A percentile compares a stretch with the other conserved stretches of the same genome.
phyloP scores from a whole-genome alignment of 2,329 filamentous ascomycete genomes.

The Talaromyces marneffei region DNA sequence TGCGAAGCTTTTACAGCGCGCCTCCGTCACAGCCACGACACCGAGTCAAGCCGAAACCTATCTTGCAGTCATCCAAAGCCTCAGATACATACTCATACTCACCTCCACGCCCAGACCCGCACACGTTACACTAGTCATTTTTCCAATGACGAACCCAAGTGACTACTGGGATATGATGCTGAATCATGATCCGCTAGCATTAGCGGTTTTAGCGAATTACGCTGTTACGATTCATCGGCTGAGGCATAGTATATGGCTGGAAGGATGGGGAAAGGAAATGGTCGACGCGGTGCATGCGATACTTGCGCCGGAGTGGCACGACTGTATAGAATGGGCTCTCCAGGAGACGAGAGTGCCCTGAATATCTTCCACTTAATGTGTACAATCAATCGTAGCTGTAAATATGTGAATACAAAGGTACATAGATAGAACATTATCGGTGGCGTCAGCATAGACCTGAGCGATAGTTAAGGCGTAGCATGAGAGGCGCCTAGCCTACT shows the following conservation, averaged over 20 bases:
- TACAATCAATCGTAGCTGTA: not conserved
- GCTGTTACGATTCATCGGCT: conserved; percentile 5
- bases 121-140: not conserved
- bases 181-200: conserved; percentile 8
- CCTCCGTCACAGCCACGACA: not conserved
- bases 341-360: not conserved
- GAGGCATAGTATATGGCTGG: conserved; percentile 8
- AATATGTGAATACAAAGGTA: not conserved
- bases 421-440: not conserved
- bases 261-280: conserved; percentile 11
- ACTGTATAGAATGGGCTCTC: conserved; percentile 10
- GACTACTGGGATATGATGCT: conserved; percentile 10
- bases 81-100: not conserved
- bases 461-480: not conserved
- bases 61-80: not conserved
- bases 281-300: conserved; percentile 7
- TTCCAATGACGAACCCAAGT: not conserved
- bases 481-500: not conserved
- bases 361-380: not conserved
- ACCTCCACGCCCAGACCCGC: not conserved
- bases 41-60: not conserved
- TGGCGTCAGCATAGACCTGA: not conserved
- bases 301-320: conserved; percentile 7
- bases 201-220: conserved; percentile 12
- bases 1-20: not conserved